Conservation (phyloP, 805 yeast genomes). For the Starmerella etchellsii region DNA sequence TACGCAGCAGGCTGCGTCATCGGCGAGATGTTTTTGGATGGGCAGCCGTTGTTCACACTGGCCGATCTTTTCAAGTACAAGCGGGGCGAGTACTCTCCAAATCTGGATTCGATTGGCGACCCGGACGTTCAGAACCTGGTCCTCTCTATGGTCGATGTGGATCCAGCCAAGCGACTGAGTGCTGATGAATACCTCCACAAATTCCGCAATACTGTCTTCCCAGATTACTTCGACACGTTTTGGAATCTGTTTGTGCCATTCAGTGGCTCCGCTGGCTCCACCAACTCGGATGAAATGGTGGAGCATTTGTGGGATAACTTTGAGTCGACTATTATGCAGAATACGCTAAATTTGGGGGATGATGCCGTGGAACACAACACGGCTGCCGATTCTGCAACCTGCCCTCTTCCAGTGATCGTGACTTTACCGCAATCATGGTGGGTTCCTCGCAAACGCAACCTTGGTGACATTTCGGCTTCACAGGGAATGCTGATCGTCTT, state of each 20-base stretch:
- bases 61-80: slow-evolving; percentile 79
- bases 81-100: slow-evolving; percentile 53
- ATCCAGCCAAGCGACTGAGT: slow-evolving; percentile 47
- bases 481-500: slow-evolving; percentile 44
- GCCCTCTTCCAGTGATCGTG: slow-evolving; percentile 13
- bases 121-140: slow-evolving; percentile 42
- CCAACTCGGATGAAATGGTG: slow-evolving; percentile 44
- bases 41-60: slow-evolving; percentile 71
- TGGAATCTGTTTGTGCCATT: slow-evolving; percentile 19
- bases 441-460: slow-evolving; percentile 3
- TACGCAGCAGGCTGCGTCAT: slow-evolving; percentile 54
- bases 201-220: slow-evolving; percentile 45
- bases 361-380: not conserved
- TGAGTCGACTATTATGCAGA: slow-evolving; percentile 8
- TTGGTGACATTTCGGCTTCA: not conserved
- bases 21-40: slow-evolving; percentile 79
- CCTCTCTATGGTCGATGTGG: slow-evolving; percentile 45
- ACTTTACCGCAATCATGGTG: slow-evolving; percentile 6
- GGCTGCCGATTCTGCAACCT: slow-evolving; percentile 2
- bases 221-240: slow-evolving; percentile 50
- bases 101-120: slow-evolving; percentile 47
- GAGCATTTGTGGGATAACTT: slow-evolving; percentile 32
- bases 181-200: slow-evolving; percentile 42
- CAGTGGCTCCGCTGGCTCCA: slow-evolving; percentile 20
- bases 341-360: slow-evolving; percentile 1